Evolutionary conservation across 2,329 filamentous ascomycete genomes (phyloP).

Genomic region (Orbilia quercus): DNA sequence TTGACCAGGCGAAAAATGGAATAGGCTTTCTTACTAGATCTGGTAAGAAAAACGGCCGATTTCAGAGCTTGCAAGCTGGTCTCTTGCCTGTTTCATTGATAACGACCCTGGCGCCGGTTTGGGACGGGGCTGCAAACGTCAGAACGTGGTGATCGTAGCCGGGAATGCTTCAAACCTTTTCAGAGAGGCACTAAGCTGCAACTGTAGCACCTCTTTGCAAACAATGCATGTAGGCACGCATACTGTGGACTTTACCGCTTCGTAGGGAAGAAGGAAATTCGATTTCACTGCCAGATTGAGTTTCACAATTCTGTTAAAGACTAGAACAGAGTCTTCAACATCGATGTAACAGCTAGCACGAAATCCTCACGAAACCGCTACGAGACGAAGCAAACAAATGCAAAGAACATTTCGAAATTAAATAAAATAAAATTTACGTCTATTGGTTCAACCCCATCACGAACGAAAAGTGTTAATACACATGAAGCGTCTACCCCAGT

Average conservation of each 20-base stretch:
- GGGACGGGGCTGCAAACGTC: constrained; percentile 31
- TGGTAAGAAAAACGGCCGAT: constrained; percentile 14
- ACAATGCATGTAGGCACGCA: not conserved
- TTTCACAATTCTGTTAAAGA: no score
- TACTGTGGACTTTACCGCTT: no score
- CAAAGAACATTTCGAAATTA: not conserved
- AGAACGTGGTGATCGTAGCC: constrained; percentile 27
- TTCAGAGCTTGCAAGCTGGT: constrained; percentile 19
- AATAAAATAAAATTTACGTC: constrained; percentile 4
- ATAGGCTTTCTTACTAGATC: no score
- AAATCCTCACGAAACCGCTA: no score
- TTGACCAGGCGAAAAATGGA: constrained; percentile 3
- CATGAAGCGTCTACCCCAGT: constrained; percentile 34
- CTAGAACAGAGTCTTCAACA: not conserved
- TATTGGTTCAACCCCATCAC: constrained; percentile 21
- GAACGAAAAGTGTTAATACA: constrained; percentile 31
- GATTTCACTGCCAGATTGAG: no score
- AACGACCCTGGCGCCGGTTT: constrained; percentile 25
- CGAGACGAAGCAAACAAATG: not conserved
- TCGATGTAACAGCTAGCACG: no score
- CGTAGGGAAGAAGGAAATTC: no score
- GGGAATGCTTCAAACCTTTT: constrained; percentile 4
- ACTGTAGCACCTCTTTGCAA: constrained; percentile 8
- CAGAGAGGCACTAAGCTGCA: not conserved
- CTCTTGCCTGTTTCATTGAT: constrained; percentile 48